Base-by-base conservation (phyloP, 179 eudicot genomes). In the Beta macrorhiza region DNA sequence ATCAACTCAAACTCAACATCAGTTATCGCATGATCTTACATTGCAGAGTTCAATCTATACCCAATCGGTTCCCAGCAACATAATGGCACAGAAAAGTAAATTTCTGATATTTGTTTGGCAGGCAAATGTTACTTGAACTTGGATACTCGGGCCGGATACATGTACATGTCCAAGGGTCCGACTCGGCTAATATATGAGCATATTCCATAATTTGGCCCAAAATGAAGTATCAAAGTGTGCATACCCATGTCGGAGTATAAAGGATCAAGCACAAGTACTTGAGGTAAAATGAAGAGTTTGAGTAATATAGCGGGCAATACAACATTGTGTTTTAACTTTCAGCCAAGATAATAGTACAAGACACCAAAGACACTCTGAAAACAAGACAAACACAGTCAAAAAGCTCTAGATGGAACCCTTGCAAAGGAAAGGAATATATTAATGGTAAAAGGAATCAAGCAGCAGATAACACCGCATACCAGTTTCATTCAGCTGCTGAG, bases 401-500 rank as follows among this genome's bases (percentile, higher is more conserved):
- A 13, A 65, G 20, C 13, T 32, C 17, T 0, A 47, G 25, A 70
- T 51, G 78, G 69, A 55, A 52, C 10, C 7, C 45, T 37, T 29
- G 20, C 67, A 55, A 70, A 53, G 19, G 9, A 20, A 16, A 49
- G 1, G 32, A 1, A 29, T 29, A 29, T 29, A 29, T 29, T 29
- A 29, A 29, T 29, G 32, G 32, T 0, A 29, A 61, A 61, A n/a
- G 32, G 17, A 74, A 47, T 63, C 61, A 77, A 49, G 63, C 68
- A 57, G 20, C 76, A 57, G 78, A n/a, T 42, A 74, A 69, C 67
- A 67, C n/a, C 55, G 81, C 83, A 16, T 92, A 94, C 99, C 96
- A 70, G 86, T 69, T 81, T 91, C 97, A 79, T 81, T 88, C 78
- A 96, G 91, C 77, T 87, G 97, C 87, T 92, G 98, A 77, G 92